Evolutionary conservation across 2,329 filamentous ascomycete genomes (phyloP), one percentile per base, ranked within the genome.

Genomic region (Clarireedia paspali): DNA sequence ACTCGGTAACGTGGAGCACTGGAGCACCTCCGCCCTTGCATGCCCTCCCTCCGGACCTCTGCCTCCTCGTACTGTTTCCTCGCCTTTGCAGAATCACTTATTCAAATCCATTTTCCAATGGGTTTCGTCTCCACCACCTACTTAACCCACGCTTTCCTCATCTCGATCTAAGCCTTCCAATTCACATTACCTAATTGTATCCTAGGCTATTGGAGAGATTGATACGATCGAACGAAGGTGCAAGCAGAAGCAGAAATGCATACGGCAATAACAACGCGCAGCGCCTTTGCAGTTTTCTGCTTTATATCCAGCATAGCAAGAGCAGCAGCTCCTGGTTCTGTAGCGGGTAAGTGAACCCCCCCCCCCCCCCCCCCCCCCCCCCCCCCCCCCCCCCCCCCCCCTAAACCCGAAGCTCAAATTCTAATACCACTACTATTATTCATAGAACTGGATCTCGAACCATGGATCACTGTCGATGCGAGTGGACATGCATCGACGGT

Each of bases 401-500:
- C 10, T 2, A 20, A 6, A 42, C 4, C 17, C n/a, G 17, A 42
- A 42, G n/a, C 39, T 17, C 15, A 4, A 42, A 17, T 42, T 3
- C 39, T 42, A 20, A 42, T 42, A 17, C n/a, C 20, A 42, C 39
- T 42, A 6, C 20, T 20, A n/a, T 42, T 46, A 50, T 52, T 53
- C 20, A 55, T 45, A 20, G 49, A 56, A 47, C 42, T 46, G 7
- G 47, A 23, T 15, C 56, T 66, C 14, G 53, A 59, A 40, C 63
- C 65, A 17, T 68, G 62, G 63, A 59, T 68, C 15, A 63, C 65
- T 4, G 62, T 67, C 26, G 58, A 64, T 57, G 57, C 58, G n/a
- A 64, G 59, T 52, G 65, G 64, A 14, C 34, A 54, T 20, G 58
- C 59, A 2, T 62, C 66, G 20, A 68, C 65, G 3, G 60, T 64